Conservation (phyloP, 2,329 filamentous ascomycete species). For the Elsinoe arachidis region DNA sequence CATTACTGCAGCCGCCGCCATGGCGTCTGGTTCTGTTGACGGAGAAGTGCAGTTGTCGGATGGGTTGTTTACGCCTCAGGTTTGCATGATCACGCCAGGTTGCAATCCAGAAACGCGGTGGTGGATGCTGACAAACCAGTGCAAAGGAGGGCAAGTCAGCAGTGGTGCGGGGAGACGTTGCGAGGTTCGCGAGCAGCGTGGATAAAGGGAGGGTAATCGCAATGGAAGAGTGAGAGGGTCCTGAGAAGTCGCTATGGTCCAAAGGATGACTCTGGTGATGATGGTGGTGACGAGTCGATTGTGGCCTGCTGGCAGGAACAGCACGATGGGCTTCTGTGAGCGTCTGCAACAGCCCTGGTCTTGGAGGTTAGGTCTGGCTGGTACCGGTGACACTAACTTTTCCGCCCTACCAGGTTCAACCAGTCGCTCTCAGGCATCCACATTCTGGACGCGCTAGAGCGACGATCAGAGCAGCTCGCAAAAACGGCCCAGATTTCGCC, state of each 20-base stretch:
- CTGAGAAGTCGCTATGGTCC: not conserved
- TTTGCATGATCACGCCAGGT: too few species aligned
- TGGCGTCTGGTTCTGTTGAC: not conserved
- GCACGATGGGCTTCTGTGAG: not conserved
- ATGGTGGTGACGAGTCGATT: constrained; percentile 4
- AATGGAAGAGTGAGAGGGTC: not conserved
- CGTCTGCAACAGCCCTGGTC: not conserved
- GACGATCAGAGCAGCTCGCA: too few species aligned
- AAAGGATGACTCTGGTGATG: not conserved
- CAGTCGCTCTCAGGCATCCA: not conserved
- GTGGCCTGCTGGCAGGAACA: not conserved
- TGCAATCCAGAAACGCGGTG: not conserved
- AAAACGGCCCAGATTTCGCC: too few species aligned
- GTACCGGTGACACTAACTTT: too few species aligned
- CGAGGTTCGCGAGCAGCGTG: not conserved
- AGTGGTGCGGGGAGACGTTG: not conserved
- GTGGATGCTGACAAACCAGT: not conserved
- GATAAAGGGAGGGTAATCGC: not conserved
- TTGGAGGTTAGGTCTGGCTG: too few species aligned
- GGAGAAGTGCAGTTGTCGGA: too few species aligned
- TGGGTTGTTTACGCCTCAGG: too few species aligned
- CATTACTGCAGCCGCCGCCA: not conserved
- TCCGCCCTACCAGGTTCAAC: too few species aligned
- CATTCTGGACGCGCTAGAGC: not conserved
- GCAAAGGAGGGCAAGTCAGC: not conserved